Evolutionary conservation across 2,329 filamentous ascomycete species (phyloP), one percentile per base, ranked within the genome.

Genomic region (Pseudonectria buxi): DNA sequence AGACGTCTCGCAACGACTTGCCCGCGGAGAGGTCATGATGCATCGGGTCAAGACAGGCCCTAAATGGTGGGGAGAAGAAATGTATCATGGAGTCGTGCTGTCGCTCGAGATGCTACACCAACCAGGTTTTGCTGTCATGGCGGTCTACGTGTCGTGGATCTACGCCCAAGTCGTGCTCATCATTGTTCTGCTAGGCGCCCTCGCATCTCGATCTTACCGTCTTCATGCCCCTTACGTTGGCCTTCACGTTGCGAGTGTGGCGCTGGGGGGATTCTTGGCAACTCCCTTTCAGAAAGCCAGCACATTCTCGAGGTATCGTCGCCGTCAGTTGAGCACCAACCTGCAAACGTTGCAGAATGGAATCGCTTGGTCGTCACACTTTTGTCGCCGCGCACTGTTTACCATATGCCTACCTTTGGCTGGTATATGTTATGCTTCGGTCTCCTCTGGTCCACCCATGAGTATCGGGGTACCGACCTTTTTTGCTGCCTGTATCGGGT

Each of bases 61-160:
- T 0, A 77, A 66, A 47, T 86, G 82, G 75, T 88, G 82, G 83
- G 81, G 78, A 31, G 74, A 89, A 56, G 84, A 89, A 55, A 72
- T 86, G 14, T 77, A 77, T 57, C 83, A 85, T 29, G 85, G 83
- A 9, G 51, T 84, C 14, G 64, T 76, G 13, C 66, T 90, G 29
- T 79, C 74, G 31, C 56, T 74, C 14, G 76, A 80, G 50, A 88
- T 89, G 83, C 64, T 86, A 33, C 73, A 72, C 26, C 84, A 89
- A 53, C 74, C 81, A 4, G 84, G 84, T 0, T 89, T 88, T 54
- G 59, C 77, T n/a, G 61, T 86, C 22, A 67, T 89, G 51, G 73
- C 81, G 2, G 41, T 84, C n/a, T 89, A 89, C 56, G 67, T 80
- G 11, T 80, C 74, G 6, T 89, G 84, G 84, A 83, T 87, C 30